Conservation (phyloP, 2,329 filamentous ascomycete genomes). For the Phyllosticta paracitricarpa region DNA sequence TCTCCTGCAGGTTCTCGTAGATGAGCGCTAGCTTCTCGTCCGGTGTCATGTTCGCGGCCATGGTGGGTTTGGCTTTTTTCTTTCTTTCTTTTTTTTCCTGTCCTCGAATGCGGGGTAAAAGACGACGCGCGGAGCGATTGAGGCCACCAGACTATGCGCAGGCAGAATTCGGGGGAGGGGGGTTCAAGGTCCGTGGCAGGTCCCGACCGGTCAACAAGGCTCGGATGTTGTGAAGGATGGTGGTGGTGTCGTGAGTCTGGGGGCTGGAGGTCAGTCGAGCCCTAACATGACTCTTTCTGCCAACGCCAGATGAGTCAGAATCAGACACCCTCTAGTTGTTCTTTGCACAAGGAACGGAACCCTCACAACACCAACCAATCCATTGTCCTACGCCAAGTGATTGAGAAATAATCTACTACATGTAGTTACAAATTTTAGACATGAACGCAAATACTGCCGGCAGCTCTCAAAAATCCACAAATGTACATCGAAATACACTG, state of each 20-base stretch:
- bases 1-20: conserved; percentile 68
- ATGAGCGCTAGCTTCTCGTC: conserved; percentile 66
- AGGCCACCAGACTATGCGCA: background rate
- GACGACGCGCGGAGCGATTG: background rate
- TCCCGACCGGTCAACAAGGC: background rate
- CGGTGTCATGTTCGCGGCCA: conserved; percentile 1
- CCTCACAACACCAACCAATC: background rate
- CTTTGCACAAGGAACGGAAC: background rate
- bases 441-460: background rate
- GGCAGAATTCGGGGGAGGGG: background rate
- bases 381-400: background rate
- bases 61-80: background rate
- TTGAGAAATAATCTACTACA: background rate
- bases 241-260: background rate
- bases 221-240: background rate
- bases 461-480: background rate
- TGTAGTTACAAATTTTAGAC: background rate
- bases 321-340: background rate
- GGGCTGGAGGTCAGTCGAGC: background rate
- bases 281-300: background rate
- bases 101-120: background rate
- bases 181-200: background rate
- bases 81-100: background rate
- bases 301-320: background rate
- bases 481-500: background rate